Base-by-base conservation (phyloP, 331 rosid species). In the Arachis monticola region DNA sequence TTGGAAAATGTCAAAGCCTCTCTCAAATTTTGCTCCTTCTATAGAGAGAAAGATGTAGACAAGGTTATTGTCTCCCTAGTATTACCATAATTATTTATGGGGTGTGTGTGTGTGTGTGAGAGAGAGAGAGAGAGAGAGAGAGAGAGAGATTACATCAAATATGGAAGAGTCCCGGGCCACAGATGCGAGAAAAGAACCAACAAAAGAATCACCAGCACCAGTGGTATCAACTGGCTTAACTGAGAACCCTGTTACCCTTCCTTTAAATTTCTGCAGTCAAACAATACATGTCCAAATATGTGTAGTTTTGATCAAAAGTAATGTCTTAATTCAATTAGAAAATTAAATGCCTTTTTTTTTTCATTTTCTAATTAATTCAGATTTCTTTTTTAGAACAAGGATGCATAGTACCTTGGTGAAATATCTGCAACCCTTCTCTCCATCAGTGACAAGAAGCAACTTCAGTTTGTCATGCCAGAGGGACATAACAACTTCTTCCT, bases 171-270 rank as follows among this genome's bases (percentile, higher is more conserved):
- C 80, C 50, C 69, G 82, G 35, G 91, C 88, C 73, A 87, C 69
- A 55, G 85, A 75, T 7, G 75, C 55, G 22, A 89, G 78, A 60
- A 89, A 45, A 61, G 94, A 75, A 42, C 94, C 91, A 47, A 89
- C 83, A 85, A 89, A 89, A 56, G 94, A 75, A 85, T 85, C 94
- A 47, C 94, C 94, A 40, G 94, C 94, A 76, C 94, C 94, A 66
- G 94, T 89, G 72, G 94, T 89, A 79, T 89, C 94, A 50, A 89
- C 60, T 47, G 86, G 12, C 0, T 74, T 82, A 74, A 81, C 94
- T 53, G 80, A 55, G 67, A 87, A 87, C 42, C 94, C 94, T 5
- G 68, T 0, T 56, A 87, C 86, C 75, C 52, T 89, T 73, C 94
- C 94, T 64, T 76, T 89, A 73, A 85, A 89, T 0, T 73, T 79